Evolutionary conservation across 2,329 filamentous ascomycete genomes (phyloP), one percentile per base, ranked within the genome.

Genomic region (Exutisphaerella laricina): DNA sequence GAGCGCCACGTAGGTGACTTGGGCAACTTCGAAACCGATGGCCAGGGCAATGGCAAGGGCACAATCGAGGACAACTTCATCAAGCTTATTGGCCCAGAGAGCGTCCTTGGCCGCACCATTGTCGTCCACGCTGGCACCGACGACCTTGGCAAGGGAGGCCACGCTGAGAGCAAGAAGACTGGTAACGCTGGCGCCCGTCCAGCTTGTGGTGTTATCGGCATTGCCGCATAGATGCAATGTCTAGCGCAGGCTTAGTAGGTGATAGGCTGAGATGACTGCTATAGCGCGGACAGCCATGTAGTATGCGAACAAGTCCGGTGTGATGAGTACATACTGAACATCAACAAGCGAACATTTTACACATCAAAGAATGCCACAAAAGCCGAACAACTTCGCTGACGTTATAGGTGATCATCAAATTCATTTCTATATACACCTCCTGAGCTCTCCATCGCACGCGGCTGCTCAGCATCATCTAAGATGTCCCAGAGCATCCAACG

Each of bases 131-230:
- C 76, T 59, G 92, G 92, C 67, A 97, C 90, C 57, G 92, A 98
- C 66, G 92, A 98, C 66, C 87, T 98, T 55, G 92, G 92, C 70
- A 86, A 85, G 78, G 88, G 88, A 63, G 86, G 73, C 59, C 82
- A 86, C 73, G 87, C 90, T 73, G 88, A 97, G 77, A 95, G 88
- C 63, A 88, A 94, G 77, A 96, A 94, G 84, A 98, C 92, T 55
- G 92, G 92, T 58, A 98, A 97, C 69, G 92, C 92, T 66, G 92
- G 92, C 62, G 69, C 74, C 59, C 87, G 92, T 66, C 92, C 92
- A 66, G 92, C 92, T 67, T 98, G 92, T 73, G 92, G 92, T 54
- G 64, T 66, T 38, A 66, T 66, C 51, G 64, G 64, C 26, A 66
- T 66, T 49, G 57, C 60, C 43, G 41, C 49, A 45, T 59, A 60